A percentile compares a stretch with the other conserved stretches of the same genome.
phyloP scores from a whole-genome alignment of 1,284 basidiomycete species.

The Trichosporon inkin region DNA sequence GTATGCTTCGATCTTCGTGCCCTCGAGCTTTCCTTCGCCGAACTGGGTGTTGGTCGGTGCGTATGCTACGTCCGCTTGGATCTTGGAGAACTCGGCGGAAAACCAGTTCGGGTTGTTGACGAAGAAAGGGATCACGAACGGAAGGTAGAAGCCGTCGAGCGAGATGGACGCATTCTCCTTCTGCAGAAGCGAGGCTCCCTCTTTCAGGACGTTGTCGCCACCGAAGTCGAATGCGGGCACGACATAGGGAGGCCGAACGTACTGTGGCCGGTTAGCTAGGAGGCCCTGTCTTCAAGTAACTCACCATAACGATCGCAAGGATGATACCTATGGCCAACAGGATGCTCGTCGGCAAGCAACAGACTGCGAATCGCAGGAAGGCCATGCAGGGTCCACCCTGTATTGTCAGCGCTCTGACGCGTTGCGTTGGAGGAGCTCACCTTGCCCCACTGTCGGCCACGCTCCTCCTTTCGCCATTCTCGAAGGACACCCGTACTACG shows the following conservation, averaged over 20 bases:
- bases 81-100: constrained; percentile 63
- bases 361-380: constrained; percentile 44
- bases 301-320: constrained; percentile 66
- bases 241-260: background rate
- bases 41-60: constrained; percentile 61
- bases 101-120: constrained; percentile 86
- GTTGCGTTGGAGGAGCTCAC: constrained; percentile 28
- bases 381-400: constrained; percentile 39
- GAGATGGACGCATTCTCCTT: background rate
- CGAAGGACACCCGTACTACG: constrained; percentile 48
- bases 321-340: constrained; percentile 63
- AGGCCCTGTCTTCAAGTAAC: constrained; percentile 28
- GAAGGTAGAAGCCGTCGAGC: constrained; percentile 1
- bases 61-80: constrained; percentile 67
- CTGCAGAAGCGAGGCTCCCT: constrained; percentile 8
- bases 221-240: constrained; percentile 2
- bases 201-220: constrained; percentile 2
- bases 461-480: constrained; percentile 51
- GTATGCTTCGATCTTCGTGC: constrained; percentile 64
- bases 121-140: background rate
- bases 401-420: constrained; percentile 10
- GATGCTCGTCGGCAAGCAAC: constrained; percentile 50
- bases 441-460: constrained; percentile 48
- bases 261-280: background rate
- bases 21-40: constrained; percentile 63